Evolutionary conservation across 2,329 filamentous ascomycete genomes (phyloP).

Genomic region (Scedosporium boydii): DNA sequence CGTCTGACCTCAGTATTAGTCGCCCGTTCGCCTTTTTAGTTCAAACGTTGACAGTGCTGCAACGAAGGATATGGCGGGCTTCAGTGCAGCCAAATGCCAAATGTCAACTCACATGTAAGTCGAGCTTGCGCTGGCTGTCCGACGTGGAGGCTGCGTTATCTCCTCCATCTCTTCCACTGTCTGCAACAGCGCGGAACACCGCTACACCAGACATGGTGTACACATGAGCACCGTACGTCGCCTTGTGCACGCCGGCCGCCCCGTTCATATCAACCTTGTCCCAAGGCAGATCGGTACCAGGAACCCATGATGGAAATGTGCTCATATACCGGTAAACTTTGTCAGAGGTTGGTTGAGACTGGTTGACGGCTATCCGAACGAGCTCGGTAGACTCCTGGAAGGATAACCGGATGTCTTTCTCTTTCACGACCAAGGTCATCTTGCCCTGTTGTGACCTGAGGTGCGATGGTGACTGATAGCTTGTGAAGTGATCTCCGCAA

Average conservation of each 20-base stretch:
- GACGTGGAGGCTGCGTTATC: neutral
- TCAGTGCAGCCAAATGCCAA: no score
- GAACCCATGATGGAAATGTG: conserved; percentile 4
- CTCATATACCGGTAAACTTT: conserved; percentile 2
- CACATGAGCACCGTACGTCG: conserved; percentile 7
- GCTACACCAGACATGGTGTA: conserved; percentile 7
- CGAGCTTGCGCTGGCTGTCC: conserved; percentile 11
- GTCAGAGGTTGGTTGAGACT: neutral
- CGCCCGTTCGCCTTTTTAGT: no score
- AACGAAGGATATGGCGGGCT: no score
- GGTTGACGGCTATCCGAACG: neutral
- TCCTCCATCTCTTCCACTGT: neutral
- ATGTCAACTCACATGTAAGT: conserved; percentile 25
- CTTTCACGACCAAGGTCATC: neutral
- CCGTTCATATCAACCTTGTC: neutral
- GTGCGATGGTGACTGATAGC: no score
- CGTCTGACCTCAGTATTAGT: conserved; percentile 25
- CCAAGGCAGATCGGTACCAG: conserved; percentile 5
- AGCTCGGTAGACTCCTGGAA: conserved; percentile 9
- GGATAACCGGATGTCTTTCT: conserved; percentile 1
- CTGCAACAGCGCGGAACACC: neutral
- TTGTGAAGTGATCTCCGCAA: no score
- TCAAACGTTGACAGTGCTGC: no score
- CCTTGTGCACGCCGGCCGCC: neutral
- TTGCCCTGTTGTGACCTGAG: neutral